Evolutionary conservation across 176 grass and related monocot genomes (phyloP).

Genomic region (Eleusine coracana): DNA sequence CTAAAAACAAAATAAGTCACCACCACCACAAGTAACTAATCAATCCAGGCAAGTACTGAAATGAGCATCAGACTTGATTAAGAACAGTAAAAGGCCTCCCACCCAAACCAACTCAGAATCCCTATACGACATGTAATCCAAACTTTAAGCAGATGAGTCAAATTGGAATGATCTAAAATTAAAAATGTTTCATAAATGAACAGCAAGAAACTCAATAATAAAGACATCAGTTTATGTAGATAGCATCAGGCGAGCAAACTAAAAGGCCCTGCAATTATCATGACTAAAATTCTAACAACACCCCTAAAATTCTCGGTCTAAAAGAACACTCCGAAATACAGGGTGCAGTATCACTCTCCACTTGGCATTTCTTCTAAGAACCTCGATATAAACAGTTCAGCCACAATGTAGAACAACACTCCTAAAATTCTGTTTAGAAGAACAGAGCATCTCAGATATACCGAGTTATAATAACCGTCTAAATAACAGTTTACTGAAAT

Average conservation of each 20-base stretch:
- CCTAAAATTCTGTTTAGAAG: background rate
- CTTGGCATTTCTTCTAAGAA: too few relatives aligned
- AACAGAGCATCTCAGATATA: background rate
- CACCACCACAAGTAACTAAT: background rate
- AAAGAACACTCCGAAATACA: too few relatives aligned
- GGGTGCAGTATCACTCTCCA: too few relatives aligned
- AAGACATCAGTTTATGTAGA: background rate
- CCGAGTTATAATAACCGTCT: background rate
- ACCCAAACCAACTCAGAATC: background rate
- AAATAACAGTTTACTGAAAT: background rate
- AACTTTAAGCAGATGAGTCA: background rate
- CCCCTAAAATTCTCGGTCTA: background rate
- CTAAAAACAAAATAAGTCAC: background rate
- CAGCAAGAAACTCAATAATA: background rate
- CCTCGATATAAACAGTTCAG: background rate
- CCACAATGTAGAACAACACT: background rate
- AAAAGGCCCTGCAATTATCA: background rate
- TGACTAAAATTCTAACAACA: background rate
- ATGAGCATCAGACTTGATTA: background rate
- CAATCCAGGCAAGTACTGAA: background rate
- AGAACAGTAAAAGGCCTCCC: background rate
- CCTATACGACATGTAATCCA: background rate
- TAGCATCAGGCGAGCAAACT: background rate
- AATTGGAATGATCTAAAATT: background rate
- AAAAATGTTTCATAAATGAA: background rate